Evolutionary conservation across 2,329 filamentous ascomycete genomes (phyloP), one percentile per base, ranked within the genome.

Genomic region (Cercospora zeae-maydis): DNA sequence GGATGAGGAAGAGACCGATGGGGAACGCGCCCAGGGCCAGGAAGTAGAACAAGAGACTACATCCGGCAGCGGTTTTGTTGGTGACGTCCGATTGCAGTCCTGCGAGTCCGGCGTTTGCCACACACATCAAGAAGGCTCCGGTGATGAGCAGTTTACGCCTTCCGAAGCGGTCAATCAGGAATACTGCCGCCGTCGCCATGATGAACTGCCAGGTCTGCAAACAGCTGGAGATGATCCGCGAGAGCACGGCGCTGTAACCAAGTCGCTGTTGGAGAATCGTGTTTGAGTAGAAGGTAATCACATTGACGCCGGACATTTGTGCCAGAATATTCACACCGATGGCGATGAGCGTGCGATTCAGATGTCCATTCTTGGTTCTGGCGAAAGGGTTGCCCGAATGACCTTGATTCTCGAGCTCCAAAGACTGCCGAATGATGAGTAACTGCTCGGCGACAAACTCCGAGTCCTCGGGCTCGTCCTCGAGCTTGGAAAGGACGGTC

Each of bases 191-290:
- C 1, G 67, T 66, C 24, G 71, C 69, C 33, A 61, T 58, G 21
- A 73, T 47, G 62, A 72, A 71, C 56, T 73, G 71, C 67, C 68
- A 72, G 13, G 68, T 73, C 13, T 71, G 69, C 21, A 73, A 64
- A 53, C 69, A 70, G 34, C 63, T 65, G 3, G 68, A 65, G 37
- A 75, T 64, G 51, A 72, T 66, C 8, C 68, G 62, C 5, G 67
- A 67, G 3, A 70, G 54, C 7, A 63, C 42, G 11, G 61, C 57
- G n/a, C 56, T 63, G 55, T 67, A 71, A 11, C 66, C 66, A 1
- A 72, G 62, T n/a, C 62, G 55, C 14, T 64, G 45, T 34, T 71
- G 33, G 45, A 72, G 57, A 45, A 69, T 71, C 8, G 68, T 68
- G 58, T 69, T 72, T 19, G 61, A 65, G 58, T 70, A 72, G 61